Base-by-base conservation (phyloP, 805 yeast genomes). In the Sugiyamaella americana region DNA sequence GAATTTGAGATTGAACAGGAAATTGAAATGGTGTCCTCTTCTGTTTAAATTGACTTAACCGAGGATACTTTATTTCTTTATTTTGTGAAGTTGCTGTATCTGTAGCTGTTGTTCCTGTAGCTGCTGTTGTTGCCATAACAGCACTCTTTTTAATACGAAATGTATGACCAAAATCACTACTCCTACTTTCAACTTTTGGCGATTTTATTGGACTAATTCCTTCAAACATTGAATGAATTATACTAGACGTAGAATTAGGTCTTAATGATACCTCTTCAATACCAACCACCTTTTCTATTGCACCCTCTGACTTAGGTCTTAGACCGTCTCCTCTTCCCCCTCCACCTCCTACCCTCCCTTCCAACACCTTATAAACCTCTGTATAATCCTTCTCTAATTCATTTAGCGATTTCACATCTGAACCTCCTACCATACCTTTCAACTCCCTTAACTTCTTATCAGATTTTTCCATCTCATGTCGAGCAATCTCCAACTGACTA, bases 131-230 rank as follows among this genome's bases (percentile, higher is more conserved):
- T 26, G 8, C 32, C 32, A 8, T 8, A 26, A 26, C 32, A 26
- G 8, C 13, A 13, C 11, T 8, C 32, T 13, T 26, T 26, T 8
- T 8, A 8, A 8, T 26, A 8, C 8, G 11, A 26, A 26, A 26
- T 8, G 32, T 13, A 13, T 26, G 32, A 26, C 13, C 13, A 8
- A 26, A 26, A 8, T 26, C 32, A 8, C 11, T 26, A 13, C 32
- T 26, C 13, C 32, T 26, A 8, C 11, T 26, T 26, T 26, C 32
- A 8, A 8, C 13, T 13, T 26, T 13, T 16, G 43, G 43, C 13
- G 39, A 26, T 21, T 24, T 22, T 10, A 40, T 40, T 8, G 43
- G 43, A 23, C 43, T 40, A 35, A 40, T 40, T 6, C 29, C 43
- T 4, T 40, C 37, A 19, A 40, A 40, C 17, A 40, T 40, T 4